phyloP scores from a whole-genome alignment of 108 stramenopile species.

The Mediolabrus comicus region DNA sequence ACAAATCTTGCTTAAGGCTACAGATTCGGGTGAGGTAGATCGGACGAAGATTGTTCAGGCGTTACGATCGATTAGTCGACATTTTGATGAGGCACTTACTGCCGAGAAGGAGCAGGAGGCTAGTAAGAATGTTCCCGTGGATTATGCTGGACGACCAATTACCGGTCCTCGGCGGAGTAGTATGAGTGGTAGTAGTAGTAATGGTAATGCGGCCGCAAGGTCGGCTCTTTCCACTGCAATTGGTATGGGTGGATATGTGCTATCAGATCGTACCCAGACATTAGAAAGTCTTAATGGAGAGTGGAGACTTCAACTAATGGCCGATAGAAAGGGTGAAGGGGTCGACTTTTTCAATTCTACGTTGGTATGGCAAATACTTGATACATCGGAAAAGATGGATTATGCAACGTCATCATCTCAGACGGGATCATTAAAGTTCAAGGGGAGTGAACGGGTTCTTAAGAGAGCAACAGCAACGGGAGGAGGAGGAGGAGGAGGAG shows the following conservation, averaged over 20 bases:
- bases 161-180: slow-evolving; percentile 6
- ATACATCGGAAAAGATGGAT: slow-evolving; percentile 43
- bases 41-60: slow-evolving; percentile 70
- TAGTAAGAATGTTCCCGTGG: slow-evolving; percentile 33
- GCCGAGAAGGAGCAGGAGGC: slow-evolving; percentile 46
- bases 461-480: slow-evolving; percentile 22
- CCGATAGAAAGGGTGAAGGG: slow-evolving; percentile 79
- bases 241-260: slow-evolving; percentile 59
- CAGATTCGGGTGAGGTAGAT: slow-evolving; percentile 57
- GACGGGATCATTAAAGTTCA: slow-evolving; percentile 53
- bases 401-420: slow-evolving; percentile 51
- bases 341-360: slow-evolving; percentile 83
- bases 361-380: slow-evolving; percentile 58
- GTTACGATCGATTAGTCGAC: slow-evolving; percentile 61
- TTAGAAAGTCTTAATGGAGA: slow-evolving; percentile 64
- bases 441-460: slow-evolving; percentile 53
- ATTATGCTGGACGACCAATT: slow-evolving; percentile 43
- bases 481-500: background rate
- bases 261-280: slow-evolving; percentile 61
- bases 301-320: slow-evolving; percentile 82
- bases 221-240: slow-evolving; percentile 17
- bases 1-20: slow-evolving; percentile 77
- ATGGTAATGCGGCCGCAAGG: too few relatives aligned
- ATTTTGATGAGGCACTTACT: slow-evolving; percentile 65
- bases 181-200: too few relatives aligned